Evolutionary conservation across 2,329 filamentous ascomycete species (phyloP), one percentile per base, ranked within the genome.

Genomic region (Neopestalotiopsis sp.): DNA sequence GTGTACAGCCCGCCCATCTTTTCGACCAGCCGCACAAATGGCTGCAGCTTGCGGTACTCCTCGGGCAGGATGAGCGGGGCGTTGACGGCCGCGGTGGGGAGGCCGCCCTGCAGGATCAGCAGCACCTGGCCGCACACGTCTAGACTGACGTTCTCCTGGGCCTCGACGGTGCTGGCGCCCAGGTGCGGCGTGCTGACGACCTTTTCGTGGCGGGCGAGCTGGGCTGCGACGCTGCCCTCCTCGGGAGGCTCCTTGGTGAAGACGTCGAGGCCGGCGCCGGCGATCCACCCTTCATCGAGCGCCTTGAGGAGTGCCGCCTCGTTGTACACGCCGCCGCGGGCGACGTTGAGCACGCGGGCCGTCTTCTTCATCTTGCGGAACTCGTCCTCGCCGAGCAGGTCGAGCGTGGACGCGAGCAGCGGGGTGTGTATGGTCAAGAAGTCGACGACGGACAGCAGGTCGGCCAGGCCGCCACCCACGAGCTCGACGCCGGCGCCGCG

Each of bases 341-440:
- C 93, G 0, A 95, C 92, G 71, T 96, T 96, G 66, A 96, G 84
- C 6, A 95, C 89, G 3, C 92, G 86, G 0, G 92, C 90, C 9
- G 91, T 91, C 20, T 83, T 84, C 77, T 93, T 94, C 92, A 96
- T 95, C 9, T 83, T 84, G 28, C 83, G 82, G 9, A 95, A 80
- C 78, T 95, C 92, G 0, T 84, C 79, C 59, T 88, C 88, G 1
- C 90, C 88, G 28, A 96, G 88, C 80, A 96, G 87, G 67, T 93
- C 92, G 69, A 91, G 86, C 0, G 93, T 96, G 5, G 90, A 92
- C 5, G 92, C 92, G 69, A 95, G 88, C 68, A 96, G 84, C 0
- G 94, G 94, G 0, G 92, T 95, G 76, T 96, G 93, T 10, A 95
- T 90, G 0, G 93, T 95, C 70, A 96, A 77, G 76, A 95, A 95